phyloP scores from a whole-genome alignment of 1,284 basidiomycete species.

The Sporisorium sorghi region DNA sequence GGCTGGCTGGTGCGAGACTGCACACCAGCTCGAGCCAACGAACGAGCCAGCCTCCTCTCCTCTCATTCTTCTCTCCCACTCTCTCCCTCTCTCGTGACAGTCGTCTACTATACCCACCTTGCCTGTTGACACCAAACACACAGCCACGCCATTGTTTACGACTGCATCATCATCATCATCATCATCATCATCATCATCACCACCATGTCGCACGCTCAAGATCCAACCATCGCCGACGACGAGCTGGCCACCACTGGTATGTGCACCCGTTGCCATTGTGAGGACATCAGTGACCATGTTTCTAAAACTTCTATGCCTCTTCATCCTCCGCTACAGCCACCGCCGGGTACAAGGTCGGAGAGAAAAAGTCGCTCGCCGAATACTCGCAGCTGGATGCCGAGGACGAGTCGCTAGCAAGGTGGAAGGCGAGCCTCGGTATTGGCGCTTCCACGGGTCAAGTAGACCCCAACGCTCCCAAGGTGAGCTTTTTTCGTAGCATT shows the following conservation, averaged over 20 bases:
- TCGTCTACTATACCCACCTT: not conserved
- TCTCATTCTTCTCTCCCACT: not conserved
- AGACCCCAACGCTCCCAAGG: constrained; percentile 65
- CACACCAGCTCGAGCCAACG: not conserved
- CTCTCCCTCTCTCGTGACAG: constrained; percentile 11
- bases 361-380: constrained; percentile 73
- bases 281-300: not conserved
- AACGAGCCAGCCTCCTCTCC: constrained; percentile 2
- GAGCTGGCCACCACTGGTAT: constrained; percentile 54
- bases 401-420: constrained; percentile 82
- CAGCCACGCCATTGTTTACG: constrained; percentile 3
- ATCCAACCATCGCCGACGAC: constrained; percentile 49
- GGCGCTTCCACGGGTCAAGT: constrained; percentile 71
- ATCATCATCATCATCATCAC: too few species aligned
- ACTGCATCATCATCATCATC: too few species aligned
- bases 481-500: constrained; percentile 19
- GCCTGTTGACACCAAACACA: constrained; percentile 9
- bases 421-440: constrained; percentile 90
- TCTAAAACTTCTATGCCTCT: not conserved
- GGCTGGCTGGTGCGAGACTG: too few species aligned
- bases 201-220: constrained; percentile 54
- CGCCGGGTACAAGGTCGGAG: constrained; percentile 68
- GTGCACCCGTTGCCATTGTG: not conserved
- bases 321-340: constrained; percentile 49
- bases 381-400: constrained; percentile 78